Conservation (phyloP, 1,139 yeast species). For the Candida glucosophila region DNA sequence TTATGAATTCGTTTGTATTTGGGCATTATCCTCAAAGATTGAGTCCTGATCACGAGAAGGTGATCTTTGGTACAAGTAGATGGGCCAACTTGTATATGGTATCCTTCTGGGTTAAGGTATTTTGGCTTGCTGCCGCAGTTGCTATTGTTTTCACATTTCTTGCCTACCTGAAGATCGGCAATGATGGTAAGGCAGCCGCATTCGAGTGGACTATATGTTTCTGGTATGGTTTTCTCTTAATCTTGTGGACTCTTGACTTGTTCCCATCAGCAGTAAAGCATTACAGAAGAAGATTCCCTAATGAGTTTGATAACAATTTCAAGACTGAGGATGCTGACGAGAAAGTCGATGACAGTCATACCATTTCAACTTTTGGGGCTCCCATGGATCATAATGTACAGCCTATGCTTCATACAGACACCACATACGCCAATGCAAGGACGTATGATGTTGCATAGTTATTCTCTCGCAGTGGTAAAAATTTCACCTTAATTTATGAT, state of each 20-base stretch:
- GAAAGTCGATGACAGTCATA: conserved; percentile 10
- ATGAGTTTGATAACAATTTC: conserved; percentile 5
- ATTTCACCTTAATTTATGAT: too few species aligned
- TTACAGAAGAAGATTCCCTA: conserved; percentile 19
- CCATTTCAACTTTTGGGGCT: conserved; percentile 9
- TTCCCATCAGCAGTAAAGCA: conserved; percentile 47
- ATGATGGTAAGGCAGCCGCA: conserved; percentile 41
- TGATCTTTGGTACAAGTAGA: conserved; percentile 29
- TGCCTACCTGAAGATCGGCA: conserved; percentile 26
- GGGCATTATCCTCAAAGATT: conserved; percentile 43
- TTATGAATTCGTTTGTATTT: conserved; percentile 52
- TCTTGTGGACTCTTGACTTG: conserved; percentile 63
- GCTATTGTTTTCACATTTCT: conserved; percentile 68
- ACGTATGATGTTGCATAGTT: too few species aligned
- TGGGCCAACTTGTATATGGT: conserved; percentile 38
- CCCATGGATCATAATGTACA: conserved; percentile 6
- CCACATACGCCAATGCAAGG: too few species aligned
- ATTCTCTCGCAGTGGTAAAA: too few species aligned
- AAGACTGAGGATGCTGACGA: conserved; percentile 2
- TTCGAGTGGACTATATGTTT: conserved; percentile 83
- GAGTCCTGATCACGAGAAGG: conserved; percentile 33
- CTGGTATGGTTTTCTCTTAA: conserved; percentile 68
- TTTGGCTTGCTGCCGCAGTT: conserved; percentile 67
- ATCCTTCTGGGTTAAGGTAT: conserved; percentile 44
- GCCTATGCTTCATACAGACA: background rate